Base-by-base conservation (phyloP, 352 stramenopile species). In the Phytophthora chlamydospora region DNA sequence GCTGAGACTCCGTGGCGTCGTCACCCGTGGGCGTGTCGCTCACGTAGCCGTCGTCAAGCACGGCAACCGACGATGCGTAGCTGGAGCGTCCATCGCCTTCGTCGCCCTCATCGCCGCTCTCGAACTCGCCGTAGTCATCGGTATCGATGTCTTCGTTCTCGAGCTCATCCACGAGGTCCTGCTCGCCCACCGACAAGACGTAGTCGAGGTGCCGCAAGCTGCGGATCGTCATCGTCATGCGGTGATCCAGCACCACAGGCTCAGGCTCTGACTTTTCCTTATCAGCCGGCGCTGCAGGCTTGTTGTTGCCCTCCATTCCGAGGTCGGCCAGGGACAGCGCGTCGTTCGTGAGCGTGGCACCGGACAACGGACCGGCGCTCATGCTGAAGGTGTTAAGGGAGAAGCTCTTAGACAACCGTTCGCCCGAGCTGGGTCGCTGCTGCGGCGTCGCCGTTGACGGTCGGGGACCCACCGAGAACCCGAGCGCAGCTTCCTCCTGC, bases 51-150 rank as follows among this genome's bases (percentile, higher is more conserved):
- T 78, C 42, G 29, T 88, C 79, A 45, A 89, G 31, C 16, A 89
- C 69, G n/a, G 79, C 76, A 27, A 89, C 75, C 7, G 79, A 89
- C 21, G 79, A 89, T 13, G 65, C 68, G 41, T 71, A 72, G 56
- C 78, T 88, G 46, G 66, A 64, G 1, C 68, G 72, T 21, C 35
- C 44, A 21, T 69, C 68, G 10, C 27, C 55, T 53, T 74, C 41
- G 17, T 64, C 53, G 4, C 57, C 54, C 1, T 68, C 72, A 40
- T 80, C 66, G 43, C 66, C 65, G 58, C 51, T 45, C 57, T 80
- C 66, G 63, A 83, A 63, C 11, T 53, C 66, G 1, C 58, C 40
- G 47, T 70, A 75, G 42, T 62, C 69, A 58, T 66, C 50, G 11
- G 45, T 36, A 60, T 43, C 35, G 17, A 46, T 36, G 8, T 73